Percentiles rank a stretch among this genome's conserved stretches.
These are phyloP conservation scores for Phialophora chinensis DNA, from an alignment of 2,329 filamentous ascomycete species.

Conservation along the genomic window DNA sequence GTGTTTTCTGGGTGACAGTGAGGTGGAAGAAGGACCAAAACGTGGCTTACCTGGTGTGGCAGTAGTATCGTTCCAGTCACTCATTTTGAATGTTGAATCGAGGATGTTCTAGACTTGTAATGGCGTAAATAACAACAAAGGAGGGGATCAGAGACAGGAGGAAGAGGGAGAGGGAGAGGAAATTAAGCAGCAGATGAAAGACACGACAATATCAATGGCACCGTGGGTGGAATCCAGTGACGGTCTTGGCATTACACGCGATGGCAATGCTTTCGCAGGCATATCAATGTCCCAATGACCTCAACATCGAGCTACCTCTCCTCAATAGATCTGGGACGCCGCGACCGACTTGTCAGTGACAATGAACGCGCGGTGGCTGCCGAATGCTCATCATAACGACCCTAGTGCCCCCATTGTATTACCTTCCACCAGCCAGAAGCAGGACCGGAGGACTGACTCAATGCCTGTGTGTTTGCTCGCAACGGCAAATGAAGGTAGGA, in stretches of 20 bases:
- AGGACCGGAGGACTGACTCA: neutral
- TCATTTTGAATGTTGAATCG: constrained; percentile 1
- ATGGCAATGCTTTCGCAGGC: neutral
- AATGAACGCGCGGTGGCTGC: neutral
- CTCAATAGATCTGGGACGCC: neutral
- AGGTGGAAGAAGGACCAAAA: neutral
- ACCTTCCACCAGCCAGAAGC: neutral
- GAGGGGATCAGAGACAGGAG: neutral
- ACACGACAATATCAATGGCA: neutral
- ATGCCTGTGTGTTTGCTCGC: neutral
- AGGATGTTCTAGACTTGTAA: neutral
- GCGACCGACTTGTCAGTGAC: neutral
- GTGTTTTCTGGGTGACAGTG: neutral
- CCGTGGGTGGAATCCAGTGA: neutral
- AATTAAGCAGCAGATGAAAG: neutral
- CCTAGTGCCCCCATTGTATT: neutral
- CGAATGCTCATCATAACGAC: neutral
- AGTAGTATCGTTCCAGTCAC: neutral
- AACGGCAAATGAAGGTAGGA: neutral
- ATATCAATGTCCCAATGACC: neutral
- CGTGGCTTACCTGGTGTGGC: constrained; percentile 1
- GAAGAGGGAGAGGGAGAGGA: neutral
- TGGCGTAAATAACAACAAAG: neutral
- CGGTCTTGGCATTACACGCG: neutral
- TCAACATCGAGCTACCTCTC: neutral